phyloP scores from a whole-genome alignment of 129 eudicot species.

The Escallonia rubra region DNA sequence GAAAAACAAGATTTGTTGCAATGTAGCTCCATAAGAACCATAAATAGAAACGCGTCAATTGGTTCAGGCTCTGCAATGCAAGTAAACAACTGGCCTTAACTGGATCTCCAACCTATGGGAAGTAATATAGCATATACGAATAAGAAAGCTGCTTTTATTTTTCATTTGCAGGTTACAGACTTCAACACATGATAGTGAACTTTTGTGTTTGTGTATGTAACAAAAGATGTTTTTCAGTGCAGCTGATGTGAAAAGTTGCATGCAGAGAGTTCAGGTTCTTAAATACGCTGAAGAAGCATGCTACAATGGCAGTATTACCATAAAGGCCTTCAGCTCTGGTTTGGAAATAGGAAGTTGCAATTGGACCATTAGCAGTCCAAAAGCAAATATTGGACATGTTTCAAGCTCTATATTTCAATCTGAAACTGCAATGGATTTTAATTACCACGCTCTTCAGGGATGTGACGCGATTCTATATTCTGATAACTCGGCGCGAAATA shows the following conservation, averaged over 20 bases:
- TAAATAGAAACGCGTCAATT: too few species aligned
- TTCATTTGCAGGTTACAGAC: neutral
- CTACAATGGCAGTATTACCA: slow-evolving; percentile 63
- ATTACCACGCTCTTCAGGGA: slow-evolving; percentile 50
- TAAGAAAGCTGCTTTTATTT: neutral
- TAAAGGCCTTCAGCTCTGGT: slow-evolving; percentile 85
- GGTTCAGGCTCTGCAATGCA: too few species aligned
- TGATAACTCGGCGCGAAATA: slow-evolving; percentile 39
- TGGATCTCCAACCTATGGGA: too few species aligned
- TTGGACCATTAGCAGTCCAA: slow-evolving; percentile 69
- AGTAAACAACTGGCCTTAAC: too few species aligned
- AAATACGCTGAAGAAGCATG: slow-evolving; percentile 77
- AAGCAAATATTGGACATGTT: slow-evolving; percentile 41
- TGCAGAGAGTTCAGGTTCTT: slow-evolving; percentile 62
- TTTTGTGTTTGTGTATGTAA: slow-evolving; percentile 10
- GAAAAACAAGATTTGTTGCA: too few species aligned
- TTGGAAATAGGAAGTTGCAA: slow-evolving; percentile 81
- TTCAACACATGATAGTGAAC: neutral
- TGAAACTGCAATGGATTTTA: slow-evolving; percentile 53
- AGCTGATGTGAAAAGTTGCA: slow-evolving; percentile 76
- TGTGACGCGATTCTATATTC: slow-evolving; percentile 65
- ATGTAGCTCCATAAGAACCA: too few species aligned
- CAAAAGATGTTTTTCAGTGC: slow-evolving; percentile 56
- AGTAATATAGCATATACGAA: too few species aligned
- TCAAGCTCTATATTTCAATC: slow-evolving; percentile 50